Evolutionary conservation across 495 filamentous ascomycete species (phyloP).

Genomic region (Penicillium nucicola): DNA sequence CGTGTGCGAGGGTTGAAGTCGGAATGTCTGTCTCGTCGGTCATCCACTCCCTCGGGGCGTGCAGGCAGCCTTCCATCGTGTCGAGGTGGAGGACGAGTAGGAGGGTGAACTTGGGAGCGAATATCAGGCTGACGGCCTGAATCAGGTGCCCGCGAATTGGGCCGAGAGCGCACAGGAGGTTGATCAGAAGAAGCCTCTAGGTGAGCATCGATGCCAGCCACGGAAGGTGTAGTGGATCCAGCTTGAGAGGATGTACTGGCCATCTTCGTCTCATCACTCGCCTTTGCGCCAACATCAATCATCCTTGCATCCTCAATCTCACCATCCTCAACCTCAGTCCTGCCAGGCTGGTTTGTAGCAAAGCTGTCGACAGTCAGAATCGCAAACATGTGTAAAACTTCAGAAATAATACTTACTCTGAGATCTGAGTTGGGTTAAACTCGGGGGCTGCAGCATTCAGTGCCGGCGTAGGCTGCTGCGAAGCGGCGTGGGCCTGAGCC

Average conservation of each 20-base stretch:
- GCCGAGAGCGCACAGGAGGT: slow-evolving; percentile 24
- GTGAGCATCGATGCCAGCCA: slow-evolving; percentile 10
- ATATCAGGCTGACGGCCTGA: slow-evolving; percentile 26
- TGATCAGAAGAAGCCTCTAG: slow-evolving; percentile 16
- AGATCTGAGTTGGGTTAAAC: slow-evolving; percentile 37
- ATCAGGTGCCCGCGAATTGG: slow-evolving; percentile 27
- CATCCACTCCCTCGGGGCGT: slow-evolving; percentile 38
- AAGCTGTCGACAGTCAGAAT: slow-evolving; percentile 22
- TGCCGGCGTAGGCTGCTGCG: slow-evolving; percentile 24
- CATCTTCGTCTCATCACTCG: slow-evolving; percentile 5
- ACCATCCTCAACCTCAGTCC: slow-evolving; percentile 70
- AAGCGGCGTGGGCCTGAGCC: slow-evolving; percentile 25
- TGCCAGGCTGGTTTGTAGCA: slow-evolving; percentile 27
- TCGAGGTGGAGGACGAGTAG: slow-evolving; percentile 24
- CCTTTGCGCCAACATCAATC: slow-evolving; percentile 28
- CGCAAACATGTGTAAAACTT: neutral
- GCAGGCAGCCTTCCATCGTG: slow-evolving; percentile 33
- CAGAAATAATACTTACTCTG: slow-evolving; percentile 39
- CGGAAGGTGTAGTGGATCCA: slow-evolving; percentile 10
- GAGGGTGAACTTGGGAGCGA: slow-evolving; percentile 32
- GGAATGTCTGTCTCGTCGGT: slow-evolving; percentile 34
- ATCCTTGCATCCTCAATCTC: slow-evolving; percentile 70
- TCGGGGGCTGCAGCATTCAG: slow-evolving; percentile 48
- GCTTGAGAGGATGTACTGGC: slow-evolving; percentile 1
- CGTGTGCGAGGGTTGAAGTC: slow-evolving; percentile 38